Percentiles rank a stretch among this genome's conserved stretches.
These are phyloP conservation scores for Vigna nakashimae DNA, from an alignment of 306 rosid genomes.

Conservation along the genomic window DNA sequence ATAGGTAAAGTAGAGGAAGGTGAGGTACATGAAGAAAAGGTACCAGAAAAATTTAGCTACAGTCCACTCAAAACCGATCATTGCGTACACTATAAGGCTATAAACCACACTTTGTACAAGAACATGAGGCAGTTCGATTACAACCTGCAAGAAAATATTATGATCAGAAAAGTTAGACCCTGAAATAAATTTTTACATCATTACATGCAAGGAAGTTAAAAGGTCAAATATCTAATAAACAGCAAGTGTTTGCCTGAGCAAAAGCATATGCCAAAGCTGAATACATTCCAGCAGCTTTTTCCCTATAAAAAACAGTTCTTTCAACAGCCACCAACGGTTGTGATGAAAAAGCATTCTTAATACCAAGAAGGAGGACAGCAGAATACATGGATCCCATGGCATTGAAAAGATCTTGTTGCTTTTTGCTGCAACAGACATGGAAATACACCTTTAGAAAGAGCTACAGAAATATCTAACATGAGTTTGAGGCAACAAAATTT, in stretches of 20 bases:
- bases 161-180: background rate
- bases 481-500: constrained; percentile 3
- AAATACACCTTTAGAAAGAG: constrained; percentile 1
- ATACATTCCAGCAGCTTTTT: constrained; percentile 64
- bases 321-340: constrained; percentile 54
- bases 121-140: constrained; percentile 55
- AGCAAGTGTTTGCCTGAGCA: constrained; percentile 48
- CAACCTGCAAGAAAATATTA: constrained; percentile 42
- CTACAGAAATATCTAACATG: background rate
- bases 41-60: constrained; percentile 50
- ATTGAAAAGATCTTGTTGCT: constrained; percentile 57
- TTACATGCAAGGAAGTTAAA: background rate
- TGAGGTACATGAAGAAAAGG: constrained; percentile 56
- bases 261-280: constrained; percentile 58
- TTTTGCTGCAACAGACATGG: constrained; percentile 32
- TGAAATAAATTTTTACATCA: background rate
- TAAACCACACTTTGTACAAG: constrained; percentile 50
- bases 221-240: background rate
- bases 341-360: constrained; percentile 49
- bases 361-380: constrained; percentile 57
- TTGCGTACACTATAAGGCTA: constrained; percentile 51
- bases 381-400: constrained; percentile 62
- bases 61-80: constrained; percentile 62
- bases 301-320: constrained; percentile 62
- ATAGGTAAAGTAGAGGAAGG: constrained; percentile 56